Conservation (phyloP, 129 eudicot genomes). For the Arctium minus region DNA sequence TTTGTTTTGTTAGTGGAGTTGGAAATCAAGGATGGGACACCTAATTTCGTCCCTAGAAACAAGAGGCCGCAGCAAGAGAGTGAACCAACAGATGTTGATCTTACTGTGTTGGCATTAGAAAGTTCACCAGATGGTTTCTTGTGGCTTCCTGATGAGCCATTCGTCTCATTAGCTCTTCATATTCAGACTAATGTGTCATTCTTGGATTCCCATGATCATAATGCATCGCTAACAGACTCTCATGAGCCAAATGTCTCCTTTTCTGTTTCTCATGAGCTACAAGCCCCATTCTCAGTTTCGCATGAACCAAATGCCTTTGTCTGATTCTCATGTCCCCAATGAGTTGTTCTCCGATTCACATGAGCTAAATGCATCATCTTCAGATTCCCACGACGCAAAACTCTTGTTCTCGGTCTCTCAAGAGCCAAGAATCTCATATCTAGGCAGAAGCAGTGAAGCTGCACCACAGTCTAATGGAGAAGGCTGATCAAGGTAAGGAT, state of each 20-base stretch:
- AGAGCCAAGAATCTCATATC: conserved; percentile 14
- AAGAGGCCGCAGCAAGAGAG: conserved; percentile 19
- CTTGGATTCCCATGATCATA: conserved; percentile 9
- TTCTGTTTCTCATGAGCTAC: background rate
- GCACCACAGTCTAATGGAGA: conserved; percentile 5
- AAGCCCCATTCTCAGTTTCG: background rate
- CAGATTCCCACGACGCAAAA: background rate
- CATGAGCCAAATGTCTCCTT: conserved; percentile 4
- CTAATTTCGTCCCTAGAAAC: conserved; percentile 13
- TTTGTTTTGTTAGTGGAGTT: conserved; percentile 25
- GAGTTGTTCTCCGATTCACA: background rate
- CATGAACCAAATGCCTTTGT: background rate
- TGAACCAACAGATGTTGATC: conserved; percentile 28
- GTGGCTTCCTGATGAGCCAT: conserved; percentile 19
- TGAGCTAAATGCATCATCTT: conserved; percentile 14
- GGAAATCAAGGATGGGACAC: conserved; percentile 28
- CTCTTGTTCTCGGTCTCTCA: conserved; percentile 7
- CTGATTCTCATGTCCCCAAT: conserved; percentile 12
- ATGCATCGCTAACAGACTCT: conserved; percentile 3
- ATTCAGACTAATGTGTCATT: conserved; percentile 16
- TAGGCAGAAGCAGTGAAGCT: conserved; percentile 12
- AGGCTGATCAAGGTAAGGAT: conserved; percentile 23
- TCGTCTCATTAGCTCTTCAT: conserved; percentile 3
- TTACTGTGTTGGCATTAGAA: conserved; percentile 35
- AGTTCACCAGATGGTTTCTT: conserved; percentile 31